A percentile compares a stretch with the other conserved stretches of the same genome.
These are phyloP conservation scores for Leccinum aurantiacum DNA, from an alignment of 768 basidiomycete genomes.

Conservation along the genomic window DNA sequence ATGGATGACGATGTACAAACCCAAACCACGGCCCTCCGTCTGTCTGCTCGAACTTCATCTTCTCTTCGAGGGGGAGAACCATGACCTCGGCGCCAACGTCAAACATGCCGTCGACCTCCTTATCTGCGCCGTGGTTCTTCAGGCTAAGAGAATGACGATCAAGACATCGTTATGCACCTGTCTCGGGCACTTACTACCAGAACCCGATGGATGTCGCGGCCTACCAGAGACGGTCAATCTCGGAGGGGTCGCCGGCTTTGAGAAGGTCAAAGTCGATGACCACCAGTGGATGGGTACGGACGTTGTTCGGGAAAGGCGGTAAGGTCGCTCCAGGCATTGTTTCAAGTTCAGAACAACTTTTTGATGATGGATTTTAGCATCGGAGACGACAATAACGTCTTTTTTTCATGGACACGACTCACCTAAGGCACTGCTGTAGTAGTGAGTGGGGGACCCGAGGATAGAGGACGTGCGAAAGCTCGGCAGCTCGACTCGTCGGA, in stretches of 20 bases:
- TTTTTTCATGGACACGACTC: background rate
- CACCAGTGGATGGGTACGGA: background rate
- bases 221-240: background rate
- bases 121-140: background rate
- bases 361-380: background rate
- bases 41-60: background rate
- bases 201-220: background rate
- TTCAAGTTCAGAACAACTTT: background rate
- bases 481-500: too few relatives aligned
- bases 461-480: too few relatives aligned
- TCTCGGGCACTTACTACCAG: too few relatives aligned
- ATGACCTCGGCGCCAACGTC: background rate
- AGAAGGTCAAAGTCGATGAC: background rate
- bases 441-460: too few relatives aligned
- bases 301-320: background rate
- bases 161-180: too few relatives aligned
- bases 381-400: background rate
- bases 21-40: background rate
- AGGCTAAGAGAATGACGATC: background rate
- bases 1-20: background rate
- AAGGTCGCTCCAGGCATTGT: background rate
- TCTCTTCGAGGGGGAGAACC: background rate
- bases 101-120: background rate
- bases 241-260: background rate
- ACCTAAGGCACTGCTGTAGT: background rate